These are phyloP conservation scores for Ascobolus immersus DNA, from an alignment of 495 filamentous ascomycete species.

Conservation along the genomic window DNA sequence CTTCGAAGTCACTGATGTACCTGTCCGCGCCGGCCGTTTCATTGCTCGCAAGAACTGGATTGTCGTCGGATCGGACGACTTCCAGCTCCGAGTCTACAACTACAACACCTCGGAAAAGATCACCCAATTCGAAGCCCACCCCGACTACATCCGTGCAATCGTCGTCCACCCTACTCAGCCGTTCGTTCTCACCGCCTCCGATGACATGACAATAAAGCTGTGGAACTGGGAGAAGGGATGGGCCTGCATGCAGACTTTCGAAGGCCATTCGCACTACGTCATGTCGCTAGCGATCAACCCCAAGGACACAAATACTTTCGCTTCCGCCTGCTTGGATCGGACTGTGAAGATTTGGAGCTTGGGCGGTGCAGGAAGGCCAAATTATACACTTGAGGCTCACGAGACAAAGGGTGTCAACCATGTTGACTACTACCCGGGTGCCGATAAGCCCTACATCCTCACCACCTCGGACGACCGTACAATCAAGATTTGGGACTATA, in stretches of 20 bases:
- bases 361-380: conserved; percentile 57
- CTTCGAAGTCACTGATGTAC: conserved; percentile 97
- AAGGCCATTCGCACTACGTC: conserved; percentile 94
- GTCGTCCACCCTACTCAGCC: conserved; percentile 90
- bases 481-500: conserved; percentile 92
- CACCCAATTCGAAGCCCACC: conserved; percentile 91
- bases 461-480: conserved; percentile 82
- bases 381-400: conserved; percentile 89
- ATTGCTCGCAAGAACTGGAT: conserved; percentile 98
- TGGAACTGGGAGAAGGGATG: conserved; percentile 98
- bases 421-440: conserved; percentile 89
- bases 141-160: conserved; percentile 95
- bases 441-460: conserved; percentile 87
- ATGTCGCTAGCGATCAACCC: conserved; percentile 99
- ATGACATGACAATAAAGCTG: conserved; percentile 98
- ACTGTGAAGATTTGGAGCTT: conserved; percentile 98
- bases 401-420: conserved; percentile 97
- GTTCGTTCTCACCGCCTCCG: conserved; percentile 83
- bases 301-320: conserved; percentile 96
- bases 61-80: conserved; percentile 93
- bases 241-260: conserved; percentile 95
- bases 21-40: conserved; percentile 88
- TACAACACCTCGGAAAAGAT: conserved; percentile 99
- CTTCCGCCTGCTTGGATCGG: conserved; percentile 82
- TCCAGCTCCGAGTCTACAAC: conserved; percentile 87